These are phyloP conservation scores for Pyronema omphalodes DNA, from an alignment of 495 filamentous ascomycete species.

Conservation along the genomic window DNA sequence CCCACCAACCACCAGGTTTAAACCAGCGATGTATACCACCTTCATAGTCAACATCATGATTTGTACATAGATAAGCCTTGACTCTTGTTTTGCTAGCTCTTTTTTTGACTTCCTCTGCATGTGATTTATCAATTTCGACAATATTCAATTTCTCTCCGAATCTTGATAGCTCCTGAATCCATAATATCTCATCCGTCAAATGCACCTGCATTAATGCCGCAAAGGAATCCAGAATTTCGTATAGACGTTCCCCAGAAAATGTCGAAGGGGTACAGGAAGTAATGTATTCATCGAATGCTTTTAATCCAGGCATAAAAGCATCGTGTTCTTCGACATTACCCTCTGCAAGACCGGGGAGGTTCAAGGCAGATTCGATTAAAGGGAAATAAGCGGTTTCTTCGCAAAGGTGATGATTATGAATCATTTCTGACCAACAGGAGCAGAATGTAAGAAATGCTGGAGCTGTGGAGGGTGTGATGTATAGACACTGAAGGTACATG, in stretches of 20 bases:
- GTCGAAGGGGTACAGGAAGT: constrained; percentile 1
- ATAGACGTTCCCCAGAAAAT: constrained; percentile 8
- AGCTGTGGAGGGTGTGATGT: constrained; percentile 15
- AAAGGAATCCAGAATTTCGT: constrained; percentile 16
- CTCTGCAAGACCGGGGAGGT: constrained; percentile 18
- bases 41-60: constrained; percentile 21
- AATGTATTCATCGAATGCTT: constrained; percentile 15
- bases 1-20: constrained; percentile 6
- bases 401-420: constrained; percentile 27
- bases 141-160: constrained; percentile 10
- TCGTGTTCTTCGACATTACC: constrained; percentile 20
- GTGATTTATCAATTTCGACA: constrained; percentile 10
- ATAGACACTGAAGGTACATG: constrained; percentile 23
- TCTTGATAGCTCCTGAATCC: constrained; percentile 15
- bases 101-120: constrained; percentile 12
- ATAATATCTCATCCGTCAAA: constrained; percentile 20
- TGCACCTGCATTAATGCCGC: constrained; percentile 17
- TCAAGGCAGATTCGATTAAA: constrained; percentile 21
- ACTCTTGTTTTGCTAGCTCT: constrained; percentile 10
- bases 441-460: constrained; percentile 24
- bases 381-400: constrained; percentile 26
- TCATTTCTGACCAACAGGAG: constrained; percentile 26
- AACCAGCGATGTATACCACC: constrained; percentile 18
- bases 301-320: constrained; percentile 15
- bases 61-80: constrained; percentile 17